Conservation (phyloP, 495 filamentous ascomycete species). For the Penicillium soppii region DNA sequence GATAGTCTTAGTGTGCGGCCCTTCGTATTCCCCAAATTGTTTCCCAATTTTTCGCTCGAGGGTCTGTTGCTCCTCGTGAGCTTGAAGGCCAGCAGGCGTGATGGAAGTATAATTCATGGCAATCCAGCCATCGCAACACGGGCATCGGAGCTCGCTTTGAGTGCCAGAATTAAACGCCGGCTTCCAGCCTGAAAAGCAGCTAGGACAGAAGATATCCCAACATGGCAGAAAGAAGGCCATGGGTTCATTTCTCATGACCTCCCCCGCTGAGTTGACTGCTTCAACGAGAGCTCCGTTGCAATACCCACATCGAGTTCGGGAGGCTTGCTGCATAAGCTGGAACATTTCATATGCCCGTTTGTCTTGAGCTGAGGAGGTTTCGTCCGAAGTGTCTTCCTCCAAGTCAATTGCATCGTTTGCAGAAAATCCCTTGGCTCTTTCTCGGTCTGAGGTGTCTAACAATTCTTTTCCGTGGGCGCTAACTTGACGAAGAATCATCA, state of each 20-base stretch:
- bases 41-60: slow-evolving; percentile 45
- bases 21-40: slow-evolving; percentile 67
- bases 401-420: slow-evolving; percentile 82
- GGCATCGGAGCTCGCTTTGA: slow-evolving; percentile 50
- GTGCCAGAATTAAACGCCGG: slow-evolving; percentile 21
- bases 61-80: slow-evolving; percentile 48
- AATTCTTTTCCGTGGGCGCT: slow-evolving; percentile 91
- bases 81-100: slow-evolving; percentile 60
- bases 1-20: slow-evolving; percentile 87
- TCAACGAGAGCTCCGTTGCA: slow-evolving; percentile 64
- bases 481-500: slow-evolving; percentile 84
- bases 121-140: slow-evolving; percentile 62
- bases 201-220: slow-evolving; percentile 75
- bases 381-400: slow-evolving; percentile 67
- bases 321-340: slow-evolving; percentile 74
- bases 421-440: slow-evolving; percentile 73
- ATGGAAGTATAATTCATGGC: slow-evolving; percentile 62
- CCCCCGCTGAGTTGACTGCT: slow-evolving; percentile 40
- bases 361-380: slow-evolving; percentile 52
- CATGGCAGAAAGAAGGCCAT: slow-evolving; percentile 82
- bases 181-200: slow-evolving; percentile 58
- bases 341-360: slow-evolving; percentile 80
- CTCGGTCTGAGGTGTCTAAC: slow-evolving; percentile 76
- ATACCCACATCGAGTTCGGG: slow-evolving; percentile 56
- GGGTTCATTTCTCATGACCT: slow-evolving; percentile 55